phyloP scores from a whole-genome alignment of 345 rosid species.

The Rhizophora mangle region DNA sequence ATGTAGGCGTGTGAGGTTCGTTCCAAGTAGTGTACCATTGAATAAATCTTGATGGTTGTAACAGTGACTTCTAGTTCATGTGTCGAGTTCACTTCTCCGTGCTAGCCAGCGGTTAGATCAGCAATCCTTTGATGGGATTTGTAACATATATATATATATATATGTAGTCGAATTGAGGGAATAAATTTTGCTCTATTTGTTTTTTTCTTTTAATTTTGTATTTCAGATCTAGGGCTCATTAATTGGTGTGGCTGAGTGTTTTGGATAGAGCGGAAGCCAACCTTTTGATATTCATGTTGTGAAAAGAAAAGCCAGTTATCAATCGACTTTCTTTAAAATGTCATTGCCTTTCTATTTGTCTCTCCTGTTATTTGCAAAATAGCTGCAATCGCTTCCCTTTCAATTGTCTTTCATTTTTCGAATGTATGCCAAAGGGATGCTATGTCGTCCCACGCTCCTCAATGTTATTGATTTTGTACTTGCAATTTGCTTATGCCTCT shows the following conservation, averaged over 20 bases:
- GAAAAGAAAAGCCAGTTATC: slow-evolving; percentile 12
- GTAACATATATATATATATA: slow-evolving; percentile 43
- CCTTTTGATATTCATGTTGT: slow-evolving; percentile 33
- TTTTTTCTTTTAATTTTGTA: neutral
- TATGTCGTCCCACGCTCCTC: too few species aligned
- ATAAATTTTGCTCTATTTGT: slow-evolving; percentile 31
- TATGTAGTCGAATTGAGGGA: slow-evolving; percentile 50
- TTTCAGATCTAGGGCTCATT: slow-evolving; percentile 41
- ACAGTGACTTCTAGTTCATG: slow-evolving; percentile 22
- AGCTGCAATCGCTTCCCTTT: too few species aligned
- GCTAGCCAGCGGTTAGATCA: slow-evolving; percentile 45
- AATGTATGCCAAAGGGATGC: too few species aligned
- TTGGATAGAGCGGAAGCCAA: slow-evolving; percentile 55
- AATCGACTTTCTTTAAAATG: neutral
- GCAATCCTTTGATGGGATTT: slow-evolving; percentile 52
- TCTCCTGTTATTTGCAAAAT: too few species aligned
- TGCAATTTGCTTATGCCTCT: too few species aligned
- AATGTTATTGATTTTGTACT: too few species aligned
- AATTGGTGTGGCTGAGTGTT: slow-evolving; percentile 54
- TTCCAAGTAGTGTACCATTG: slow-evolving; percentile 31
- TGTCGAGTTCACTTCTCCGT: slow-evolving; percentile 18
- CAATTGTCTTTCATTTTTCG: too few species aligned
- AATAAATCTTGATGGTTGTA: slow-evolving; percentile 23
- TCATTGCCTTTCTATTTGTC: neutral
- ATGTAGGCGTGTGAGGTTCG: slow-evolving; percentile 63